phyloP scores from a whole-genome alignment of 1,139 yeast species.

The Diutina siamensis region DNA sequence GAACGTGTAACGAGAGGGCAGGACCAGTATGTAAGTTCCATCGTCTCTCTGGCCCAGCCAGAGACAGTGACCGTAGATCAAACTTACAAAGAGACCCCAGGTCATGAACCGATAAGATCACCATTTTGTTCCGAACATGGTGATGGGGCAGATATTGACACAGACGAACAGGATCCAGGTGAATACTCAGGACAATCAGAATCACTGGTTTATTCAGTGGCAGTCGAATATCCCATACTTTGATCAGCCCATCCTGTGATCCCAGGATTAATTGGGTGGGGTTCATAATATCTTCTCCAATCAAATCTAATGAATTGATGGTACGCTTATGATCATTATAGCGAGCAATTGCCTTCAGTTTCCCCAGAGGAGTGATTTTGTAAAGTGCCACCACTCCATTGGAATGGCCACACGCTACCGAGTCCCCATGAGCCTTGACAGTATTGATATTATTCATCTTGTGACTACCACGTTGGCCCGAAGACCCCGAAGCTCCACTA shows the following conservation, averaged over 20 bases:
- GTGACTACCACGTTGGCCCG: conserved; percentile 8
- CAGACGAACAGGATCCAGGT: conserved; percentile 54
- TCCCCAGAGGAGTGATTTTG: conserved; percentile 24
- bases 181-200: conserved; percentile 33
- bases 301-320: conserved; percentile 68
- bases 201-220: conserved; percentile 32
- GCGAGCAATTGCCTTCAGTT: conserved; percentile 29
- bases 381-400: conserved; percentile 27
- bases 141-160: conserved; percentile 49
- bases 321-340: conserved; percentile 69
- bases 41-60: conserved; percentile 47
- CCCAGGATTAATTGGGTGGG: conserved; percentile 63
- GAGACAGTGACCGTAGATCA: conserved; percentile 47
- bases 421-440: conserved; percentile 22
- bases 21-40: conserved; percentile 90
- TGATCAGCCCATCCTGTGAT: conserved; percentile 82
- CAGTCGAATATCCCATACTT: conserved; percentile 77
- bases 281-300: conserved; percentile 13
- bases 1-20: conserved; percentile 81
- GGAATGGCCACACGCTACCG: conserved; percentile 33
- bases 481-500: conserved; percentile 14
- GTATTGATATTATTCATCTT: conserved; percentile 33
- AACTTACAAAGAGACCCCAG: conserved; percentile 79
- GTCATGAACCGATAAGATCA: conserved; percentile 63
- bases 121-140: conserved; percentile 19